phyloP scores from a whole-genome alignment of 179 eudicot genomes.

The Kewa caespitosa region DNA sequence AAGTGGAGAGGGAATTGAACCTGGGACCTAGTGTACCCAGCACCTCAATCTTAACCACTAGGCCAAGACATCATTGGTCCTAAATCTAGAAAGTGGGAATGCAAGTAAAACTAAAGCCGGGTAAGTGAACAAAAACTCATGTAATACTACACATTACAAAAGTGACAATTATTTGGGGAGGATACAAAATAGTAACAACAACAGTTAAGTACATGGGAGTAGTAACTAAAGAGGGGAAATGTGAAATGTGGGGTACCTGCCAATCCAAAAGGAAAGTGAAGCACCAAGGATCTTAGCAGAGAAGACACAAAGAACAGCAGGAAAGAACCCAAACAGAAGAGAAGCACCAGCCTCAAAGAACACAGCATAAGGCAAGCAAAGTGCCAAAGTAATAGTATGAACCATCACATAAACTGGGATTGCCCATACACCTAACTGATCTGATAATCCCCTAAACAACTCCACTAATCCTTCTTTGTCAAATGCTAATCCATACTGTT shows the following conservation, averaged over 20 bases:
- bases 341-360: constrained; percentile 94
- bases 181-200: background rate
- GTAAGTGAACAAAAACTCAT: background rate
- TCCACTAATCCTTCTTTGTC: constrained; percentile 43
- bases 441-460: constrained; percentile 41
- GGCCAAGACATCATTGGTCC: too few species aligned
- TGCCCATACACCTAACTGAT: constrained; percentile 73
- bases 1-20: too few species aligned
- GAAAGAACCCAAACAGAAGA: constrained; percentile 71
- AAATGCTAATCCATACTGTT: constrained; percentile 34
- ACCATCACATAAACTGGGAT: constrained; percentile 69
- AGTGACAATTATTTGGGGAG: background rate
- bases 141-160: background rate
- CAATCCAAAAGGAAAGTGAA: constrained; percentile 83
- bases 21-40: too few species aligned
- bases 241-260: constrained; percentile 46
- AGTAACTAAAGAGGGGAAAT: background rate
- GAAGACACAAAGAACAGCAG: constrained; percentile 71
- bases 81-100: too few species aligned
- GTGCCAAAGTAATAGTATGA: constrained; percentile 70
- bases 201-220: too few species aligned
- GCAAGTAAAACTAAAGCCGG: background rate
- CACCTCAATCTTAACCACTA: too few species aligned
- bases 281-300: constrained; percentile 82
- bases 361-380: constrained; percentile 77